These are phyloP conservation scores for Odonthalia washingtoniensis DNA, from an alignment of 31 red algal genomes.

Conservation along the genomic window DNA sequence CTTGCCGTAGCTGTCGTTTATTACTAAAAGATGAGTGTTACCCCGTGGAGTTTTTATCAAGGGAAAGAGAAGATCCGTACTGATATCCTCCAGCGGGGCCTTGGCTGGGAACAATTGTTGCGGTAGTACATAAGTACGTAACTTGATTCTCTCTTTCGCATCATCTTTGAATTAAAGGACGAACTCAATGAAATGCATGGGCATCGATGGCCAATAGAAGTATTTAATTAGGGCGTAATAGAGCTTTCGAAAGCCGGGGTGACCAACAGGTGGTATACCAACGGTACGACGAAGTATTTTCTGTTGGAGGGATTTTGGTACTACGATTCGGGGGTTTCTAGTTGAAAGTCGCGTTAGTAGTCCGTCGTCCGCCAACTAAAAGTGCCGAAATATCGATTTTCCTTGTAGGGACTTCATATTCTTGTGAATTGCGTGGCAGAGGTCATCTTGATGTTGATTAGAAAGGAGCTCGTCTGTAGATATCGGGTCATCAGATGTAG, in stretches of 20 bases:
- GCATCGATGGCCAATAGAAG: constrained; percentile 35
- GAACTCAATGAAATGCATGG: neutral
- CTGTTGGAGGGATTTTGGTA: neutral
- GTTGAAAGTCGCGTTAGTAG: neutral
- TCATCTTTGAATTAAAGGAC: neutral
- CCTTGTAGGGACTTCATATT: neutral
- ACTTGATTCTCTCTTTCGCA: neutral
- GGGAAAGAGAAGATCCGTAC: constrained; percentile 20
- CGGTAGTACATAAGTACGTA: neutral
- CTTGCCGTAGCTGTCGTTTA: constrained; percentile 31
- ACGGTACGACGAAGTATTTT: neutral
- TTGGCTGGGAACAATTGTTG: constrained; percentile 44
- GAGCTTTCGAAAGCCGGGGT: neutral
- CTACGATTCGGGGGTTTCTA: constrained; percentile 9
- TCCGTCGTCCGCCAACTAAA: neutral
- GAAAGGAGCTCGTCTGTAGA: neutral
- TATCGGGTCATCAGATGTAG: neutral
- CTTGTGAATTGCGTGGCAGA: neutral
- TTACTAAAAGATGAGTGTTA: constrained; percentile 45
- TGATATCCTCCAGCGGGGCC: neutral
- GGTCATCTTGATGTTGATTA: neutral
- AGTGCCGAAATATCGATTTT: neutral
- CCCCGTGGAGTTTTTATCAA: neutral
- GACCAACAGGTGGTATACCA: neutral
- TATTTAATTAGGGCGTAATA: neutral